Evolutionary conservation across 805 yeast genomes (phyloP).

Genomic region (Spathaspora girioi): DNA sequence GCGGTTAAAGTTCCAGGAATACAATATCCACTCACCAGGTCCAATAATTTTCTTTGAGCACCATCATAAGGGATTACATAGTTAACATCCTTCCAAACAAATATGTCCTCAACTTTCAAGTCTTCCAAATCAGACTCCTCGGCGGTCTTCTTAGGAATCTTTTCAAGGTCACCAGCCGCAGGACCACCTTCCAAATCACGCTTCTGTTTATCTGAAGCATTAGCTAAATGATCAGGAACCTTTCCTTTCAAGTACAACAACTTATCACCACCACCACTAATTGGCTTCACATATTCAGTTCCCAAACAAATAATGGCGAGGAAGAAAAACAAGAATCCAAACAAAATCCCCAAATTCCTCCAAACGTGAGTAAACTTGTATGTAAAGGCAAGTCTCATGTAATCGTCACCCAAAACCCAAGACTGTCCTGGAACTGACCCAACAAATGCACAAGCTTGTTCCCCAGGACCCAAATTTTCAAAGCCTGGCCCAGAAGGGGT

Average conservation of each 20-base stretch:
- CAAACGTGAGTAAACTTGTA: slow-evolving; percentile 40
- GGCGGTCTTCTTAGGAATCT: neutral
- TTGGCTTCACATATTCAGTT: slow-evolving; percentile 23
- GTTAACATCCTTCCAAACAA: slow-evolving; percentile 60
- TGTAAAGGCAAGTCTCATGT: slow-evolving; percentile 27
- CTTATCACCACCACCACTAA: slow-evolving; percentile 30
- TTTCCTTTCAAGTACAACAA: slow-evolving; percentile 26
- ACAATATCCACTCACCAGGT: slow-evolving; percentile 27
- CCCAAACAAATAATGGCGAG: slow-evolving; percentile 21
- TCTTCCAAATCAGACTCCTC: slow-evolving; percentile 8
- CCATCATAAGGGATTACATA: slow-evolving; percentile 53
- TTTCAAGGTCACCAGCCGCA: neutral
- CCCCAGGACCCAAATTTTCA: slow-evolving; percentile 11
- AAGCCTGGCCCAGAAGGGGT: slow-evolving; percentile 25
- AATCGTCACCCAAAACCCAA: slow-evolving; percentile 30
- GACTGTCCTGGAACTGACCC: slow-evolving; percentile 17
- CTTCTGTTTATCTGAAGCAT: slow-evolving; percentile 9
- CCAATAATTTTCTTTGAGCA: slow-evolving; percentile 35
- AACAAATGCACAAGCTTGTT: slow-evolving; percentile 16
- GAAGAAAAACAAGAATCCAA: slow-evolving; percentile 23
- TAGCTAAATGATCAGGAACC: slow-evolving; percentile 14
- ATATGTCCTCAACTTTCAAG: slow-evolving; percentile 43
- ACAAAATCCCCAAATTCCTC: slow-evolving; percentile 46
- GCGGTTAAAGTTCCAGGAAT: slow-evolving; percentile 57
- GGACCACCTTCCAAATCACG: slow-evolving; percentile 11